Base-by-base conservation (phyloP, 2,329 filamentous ascomycete genomes). In the Neopestalotiopsis sp. region DNA sequence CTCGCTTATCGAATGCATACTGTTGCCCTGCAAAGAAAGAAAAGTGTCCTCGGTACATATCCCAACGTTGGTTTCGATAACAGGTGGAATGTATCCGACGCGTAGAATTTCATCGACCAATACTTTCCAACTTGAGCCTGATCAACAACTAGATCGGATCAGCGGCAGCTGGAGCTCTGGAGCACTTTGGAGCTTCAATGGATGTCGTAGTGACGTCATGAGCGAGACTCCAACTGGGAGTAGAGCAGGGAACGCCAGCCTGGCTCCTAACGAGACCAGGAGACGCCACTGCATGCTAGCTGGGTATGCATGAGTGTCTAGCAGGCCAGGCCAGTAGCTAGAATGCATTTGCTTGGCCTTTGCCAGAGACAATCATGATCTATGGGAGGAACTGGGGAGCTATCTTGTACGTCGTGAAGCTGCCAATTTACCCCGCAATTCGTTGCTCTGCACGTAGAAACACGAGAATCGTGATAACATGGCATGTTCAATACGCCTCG, bases 171-270 rank as follows among this genome's bases (percentile, higher is more conserved):
- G 45, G 45, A 52, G 45, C 45, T 52, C n/a, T 52, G 57, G 57
- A 59, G 57, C 57, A 30, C 13, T 28, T 58, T 24, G 14, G 57
- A 59, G 30, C 57, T 28, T 32, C 10, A 6, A 10, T 59, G 24
- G 20, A 14, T 13, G 59, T 61, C 49, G 49, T 57, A 57, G 63
- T 66, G 63, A 66, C 63, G 63, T 66, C 56, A 66, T 66, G 63
- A n/a, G 24, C 12, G 38, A 61, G 59, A 52, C 34, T 7, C 10
- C 6, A 38, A 10, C 34, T 38, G 34, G 34, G 34, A 38, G 34
- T 10, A 38, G 34, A 38, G 34, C 34, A 38, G 34, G 34, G 34
- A 38, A 38, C 10, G 34, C 34, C 34, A 38, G 34, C 34, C 34
- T 28, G 24, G 24, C 24, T 7, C 10, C 34, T 10, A 38, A 38